Conservation (phyloP, 164 flowering plant species). For the Piper longum region DNA sequence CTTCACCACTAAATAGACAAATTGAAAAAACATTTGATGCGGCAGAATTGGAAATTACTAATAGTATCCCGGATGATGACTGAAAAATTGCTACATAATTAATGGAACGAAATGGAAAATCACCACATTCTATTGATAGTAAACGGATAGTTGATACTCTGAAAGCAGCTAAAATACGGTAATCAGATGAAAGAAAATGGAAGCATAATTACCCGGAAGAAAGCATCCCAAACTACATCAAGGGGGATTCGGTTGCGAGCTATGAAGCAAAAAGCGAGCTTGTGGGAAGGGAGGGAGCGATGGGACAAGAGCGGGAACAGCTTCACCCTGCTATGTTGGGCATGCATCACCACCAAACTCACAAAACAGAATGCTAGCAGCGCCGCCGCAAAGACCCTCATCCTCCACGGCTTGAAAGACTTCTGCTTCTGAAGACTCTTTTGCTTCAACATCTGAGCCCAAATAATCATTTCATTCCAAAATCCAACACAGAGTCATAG, state of each 20-base stretch:
- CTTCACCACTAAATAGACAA: too few relatives aligned
- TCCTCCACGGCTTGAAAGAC: conserved; percentile 41
- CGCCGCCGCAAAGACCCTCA: conserved; percentile 25
- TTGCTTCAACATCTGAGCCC: conserved; percentile 20
- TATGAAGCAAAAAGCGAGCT: conserved; percentile 76
- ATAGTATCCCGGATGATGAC: too few relatives aligned
- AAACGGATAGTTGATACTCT: too few relatives aligned
- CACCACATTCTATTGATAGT: too few relatives aligned
- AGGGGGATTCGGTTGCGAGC: conserved; percentile 82
- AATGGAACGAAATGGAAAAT: too few relatives aligned
- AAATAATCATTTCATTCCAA: too few relatives aligned
- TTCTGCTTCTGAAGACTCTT: conserved; percentile 25
- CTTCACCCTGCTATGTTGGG: conserved; percentile 28
- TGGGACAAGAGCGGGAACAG: conserved; percentile 19
- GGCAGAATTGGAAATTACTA: too few relatives aligned
- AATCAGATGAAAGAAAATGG: not conserved
- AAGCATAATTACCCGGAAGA: conserved; percentile 44
- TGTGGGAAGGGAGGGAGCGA: conserved; percentile 30
- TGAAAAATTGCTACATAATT: too few relatives aligned
- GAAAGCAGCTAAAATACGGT: too few relatives aligned
- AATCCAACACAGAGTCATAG: not conserved
- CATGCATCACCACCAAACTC: conserved; percentile 40
- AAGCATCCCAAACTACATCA: conserved; percentile 77
- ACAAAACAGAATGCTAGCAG: conserved; percentile 42
- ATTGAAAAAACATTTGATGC: too few relatives aligned